phyloP scores from a whole-genome alignment of 2,329 filamentous ascomycete species.

The Dactylellina parvicollis region DNA sequence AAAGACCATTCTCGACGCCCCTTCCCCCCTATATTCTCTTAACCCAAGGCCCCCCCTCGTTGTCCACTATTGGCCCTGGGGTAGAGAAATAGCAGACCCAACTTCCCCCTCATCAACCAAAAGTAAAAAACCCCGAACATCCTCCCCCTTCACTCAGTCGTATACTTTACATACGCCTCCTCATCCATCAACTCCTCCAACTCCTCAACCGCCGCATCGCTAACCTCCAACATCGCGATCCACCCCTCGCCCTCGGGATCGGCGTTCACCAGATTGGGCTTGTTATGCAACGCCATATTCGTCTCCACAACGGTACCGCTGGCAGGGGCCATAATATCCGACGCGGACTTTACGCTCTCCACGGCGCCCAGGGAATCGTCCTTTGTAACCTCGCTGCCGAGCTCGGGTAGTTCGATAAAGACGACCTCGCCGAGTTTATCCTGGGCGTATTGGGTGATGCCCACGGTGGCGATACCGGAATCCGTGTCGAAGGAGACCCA shows the following conservation, averaged over 20 bases:
- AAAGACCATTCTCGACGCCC: conserved; percentile 2
- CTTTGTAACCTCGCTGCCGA: conserved; percentile 73
- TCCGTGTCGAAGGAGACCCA: conserved; percentile 91
- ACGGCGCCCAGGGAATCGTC: conserved; percentile 93
- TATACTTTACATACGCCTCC: conserved; percentile 80
- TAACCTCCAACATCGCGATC: conserved; percentile 86
- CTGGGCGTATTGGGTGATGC: conserved; percentile 91
- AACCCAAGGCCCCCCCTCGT: no score
- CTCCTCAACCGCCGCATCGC: conserved; percentile 72
- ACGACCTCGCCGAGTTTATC: conserved; percentile 94
- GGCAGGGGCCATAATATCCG: conserved; percentile 92
- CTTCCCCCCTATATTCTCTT: not conserved
- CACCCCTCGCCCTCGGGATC: conserved; percentile 87
- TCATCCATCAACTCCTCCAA: conserved; percentile 79
- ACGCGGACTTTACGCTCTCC: conserved; percentile 98
- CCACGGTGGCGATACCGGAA: conserved; percentile 81
- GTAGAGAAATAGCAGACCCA: not conserved
- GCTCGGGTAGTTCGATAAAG: conserved; percentile 89
- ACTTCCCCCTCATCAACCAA: not conserved
- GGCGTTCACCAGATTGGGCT: conserved; percentile 86
- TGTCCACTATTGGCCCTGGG: no score
- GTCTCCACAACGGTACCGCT: conserved; percentile 77
- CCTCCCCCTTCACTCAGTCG: conserved; percentile 59
- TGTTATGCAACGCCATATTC: conserved; percentile 81
- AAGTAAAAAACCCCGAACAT: not conserved